Conservation (phyloP, 2,329 filamentous ascomycete genomes). For the Paecilomyces variotii region DNA sequence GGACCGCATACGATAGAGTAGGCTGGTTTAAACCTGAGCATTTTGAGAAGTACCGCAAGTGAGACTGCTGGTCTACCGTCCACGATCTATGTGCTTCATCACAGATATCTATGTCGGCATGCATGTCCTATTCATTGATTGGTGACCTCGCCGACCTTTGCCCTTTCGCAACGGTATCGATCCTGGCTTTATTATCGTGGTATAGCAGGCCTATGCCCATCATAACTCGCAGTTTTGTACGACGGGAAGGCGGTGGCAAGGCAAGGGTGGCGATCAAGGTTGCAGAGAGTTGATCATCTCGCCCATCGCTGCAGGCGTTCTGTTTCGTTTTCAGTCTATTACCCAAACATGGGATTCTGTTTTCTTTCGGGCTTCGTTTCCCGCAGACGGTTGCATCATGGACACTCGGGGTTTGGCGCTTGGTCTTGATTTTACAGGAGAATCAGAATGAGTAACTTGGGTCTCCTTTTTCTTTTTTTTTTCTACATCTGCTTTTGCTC, state of each 20-base stretch:
- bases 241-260: background rate
- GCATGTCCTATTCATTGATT: background rate
- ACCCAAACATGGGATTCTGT: background rate
- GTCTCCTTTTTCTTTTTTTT: background rate
- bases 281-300: background rate
- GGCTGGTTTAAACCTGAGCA: conserved; percentile 63
- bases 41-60: conserved; percentile 37
- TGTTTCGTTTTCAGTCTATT: background rate
- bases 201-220: background rate
- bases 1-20: conserved; percentile 79
- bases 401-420: background rate
- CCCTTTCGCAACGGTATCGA: background rate
- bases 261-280: background rate
- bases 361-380: background rate
- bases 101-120: background rate
- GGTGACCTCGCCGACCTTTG: background rate
- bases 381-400: background rate
- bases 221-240: background rate
- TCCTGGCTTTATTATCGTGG: background rate
- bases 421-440: background rate
- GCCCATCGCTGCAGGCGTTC: background rate
- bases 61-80: conserved; percentile 5
- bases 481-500: background rate
- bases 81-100: background rate
- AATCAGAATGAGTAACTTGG: background rate